Evolutionary conservation across 2,329 filamentous ascomycete species (phyloP).

Genomic region (Aspergillus brasiliensis): DNA sequence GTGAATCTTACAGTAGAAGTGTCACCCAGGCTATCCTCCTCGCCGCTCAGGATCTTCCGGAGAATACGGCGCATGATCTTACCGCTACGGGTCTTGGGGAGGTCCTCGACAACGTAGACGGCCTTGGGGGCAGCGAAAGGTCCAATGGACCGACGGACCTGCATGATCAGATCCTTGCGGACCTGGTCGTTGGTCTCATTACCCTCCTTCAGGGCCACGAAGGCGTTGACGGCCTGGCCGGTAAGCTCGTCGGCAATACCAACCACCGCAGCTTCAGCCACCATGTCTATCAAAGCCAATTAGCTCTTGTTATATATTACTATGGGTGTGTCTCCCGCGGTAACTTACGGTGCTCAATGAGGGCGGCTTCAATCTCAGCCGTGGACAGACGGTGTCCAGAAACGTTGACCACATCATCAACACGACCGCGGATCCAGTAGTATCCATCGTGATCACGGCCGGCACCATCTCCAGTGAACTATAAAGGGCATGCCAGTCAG

Average conservation of each 20-base stretch:
- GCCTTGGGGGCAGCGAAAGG: slow-evolving; percentile 96
- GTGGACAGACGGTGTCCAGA: slow-evolving; percentile 95
- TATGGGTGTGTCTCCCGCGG: too few species aligned
- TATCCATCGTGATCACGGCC: slow-evolving; percentile 97
- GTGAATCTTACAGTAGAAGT: slow-evolving; percentile 75
- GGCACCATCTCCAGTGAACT: slow-evolving; percentile 73
- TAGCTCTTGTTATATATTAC: slow-evolving; percentile 13
- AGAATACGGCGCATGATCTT: slow-evolving; percentile 99
- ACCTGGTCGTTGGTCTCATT: slow-evolving; percentile 75
- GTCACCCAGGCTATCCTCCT: slow-evolving; percentile 96
- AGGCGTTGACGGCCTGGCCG: slow-evolving; percentile 95
- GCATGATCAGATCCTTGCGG: slow-evolving; percentile 89
- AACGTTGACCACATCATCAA: slow-evolving; percentile 98
- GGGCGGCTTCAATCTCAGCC: slow-evolving; percentile 94
- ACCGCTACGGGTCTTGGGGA: slow-evolving; percentile 94
- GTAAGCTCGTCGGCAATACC: slow-evolving; percentile 92
- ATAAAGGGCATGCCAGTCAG: slow-evolving; percentile 16
- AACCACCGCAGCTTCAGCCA: slow-evolving; percentile 94
- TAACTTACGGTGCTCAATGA: slow-evolving; percentile 79
- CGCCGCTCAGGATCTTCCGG: slow-evolving; percentile 94
- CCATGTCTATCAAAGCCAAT: slow-evolving; percentile 40
- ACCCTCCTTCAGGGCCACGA: slow-evolving; percentile 87
- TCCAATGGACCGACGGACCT: slow-evolving; percentile 95
- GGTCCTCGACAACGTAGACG: slow-evolving; percentile 85
- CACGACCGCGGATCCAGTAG: slow-evolving; percentile 99